These are phyloP conservation scores for Lipomyces yarrowii DNA, from an alignment of 1,139 yeast species.

Conservation along the genomic window DNA sequence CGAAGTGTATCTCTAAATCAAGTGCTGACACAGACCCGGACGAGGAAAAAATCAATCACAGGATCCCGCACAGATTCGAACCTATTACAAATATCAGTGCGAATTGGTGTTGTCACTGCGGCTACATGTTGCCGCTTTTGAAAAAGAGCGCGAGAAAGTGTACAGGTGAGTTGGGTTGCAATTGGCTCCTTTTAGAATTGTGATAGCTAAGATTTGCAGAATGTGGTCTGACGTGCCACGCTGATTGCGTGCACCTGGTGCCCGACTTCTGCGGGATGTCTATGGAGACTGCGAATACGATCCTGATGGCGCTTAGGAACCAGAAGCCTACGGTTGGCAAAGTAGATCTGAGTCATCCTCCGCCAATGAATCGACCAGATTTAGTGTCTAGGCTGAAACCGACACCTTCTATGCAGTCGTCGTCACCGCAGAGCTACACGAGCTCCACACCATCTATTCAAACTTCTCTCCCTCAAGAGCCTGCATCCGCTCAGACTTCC, in stretches of 20 bases:
- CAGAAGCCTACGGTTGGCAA: conserved; percentile 54
- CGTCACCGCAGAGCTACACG: not conserved
- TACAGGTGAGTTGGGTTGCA: conserved; percentile 40
- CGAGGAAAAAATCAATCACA: conserved; percentile 90
- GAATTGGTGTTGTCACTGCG: conserved; percentile 99
- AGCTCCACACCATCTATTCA: conserved; percentile 4
- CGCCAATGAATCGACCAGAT: conserved; percentile 3
- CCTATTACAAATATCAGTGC: conserved; percentile 91
- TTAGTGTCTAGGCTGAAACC: not conserved
- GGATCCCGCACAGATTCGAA: conserved; percentile 95
- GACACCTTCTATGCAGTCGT: conserved; percentile 26
- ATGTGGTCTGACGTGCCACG: conserved; percentile 93
- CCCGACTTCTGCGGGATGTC: conserved; percentile 99
- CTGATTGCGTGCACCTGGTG: conserved; percentile 88
- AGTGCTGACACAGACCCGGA: conserved; percentile 82
- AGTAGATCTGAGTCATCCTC: conserved; percentile 8
- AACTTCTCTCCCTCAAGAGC: conserved; percentile 6
- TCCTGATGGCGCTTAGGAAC: conserved; percentile 78
- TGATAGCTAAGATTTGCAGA: conserved; percentile 46
- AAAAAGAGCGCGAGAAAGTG: conserved; percentile 93
- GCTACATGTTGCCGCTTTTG: conserved; percentile 93
- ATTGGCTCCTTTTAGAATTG: not conserved
- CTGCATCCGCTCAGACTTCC: conserved; percentile 19
- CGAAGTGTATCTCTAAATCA: conserved; percentile 91
- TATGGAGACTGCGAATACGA: conserved; percentile 93